Percentiles rank a stretch among this genome's conserved stretches.
Evolutionary conservation across 2,329 filamentous ascomycete genomes (phyloP).

Genomic region (Penicillium rolfsii): DNA sequence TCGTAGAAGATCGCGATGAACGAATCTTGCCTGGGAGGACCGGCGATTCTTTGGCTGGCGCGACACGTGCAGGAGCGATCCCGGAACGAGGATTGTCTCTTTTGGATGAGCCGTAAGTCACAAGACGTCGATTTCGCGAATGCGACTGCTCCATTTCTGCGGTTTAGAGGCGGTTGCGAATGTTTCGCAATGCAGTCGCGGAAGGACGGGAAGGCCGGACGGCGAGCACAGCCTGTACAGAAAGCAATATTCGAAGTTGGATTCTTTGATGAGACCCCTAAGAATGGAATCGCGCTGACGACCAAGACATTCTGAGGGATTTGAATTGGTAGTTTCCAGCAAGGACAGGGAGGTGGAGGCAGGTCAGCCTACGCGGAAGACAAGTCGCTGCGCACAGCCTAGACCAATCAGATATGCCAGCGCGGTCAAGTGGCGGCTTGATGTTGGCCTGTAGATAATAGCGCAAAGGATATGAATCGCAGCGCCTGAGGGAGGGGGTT

Average conservation of each 20-base stretch:
- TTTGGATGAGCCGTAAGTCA: constrained; percentile 44
- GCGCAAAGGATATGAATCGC: background rate
- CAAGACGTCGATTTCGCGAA: constrained; percentile 34
- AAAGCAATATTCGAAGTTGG: background rate
- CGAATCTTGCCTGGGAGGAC: constrained; percentile 1
- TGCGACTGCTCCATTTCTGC: constrained; percentile 25
- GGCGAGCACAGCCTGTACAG: background rate
- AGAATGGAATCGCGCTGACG: background rate
- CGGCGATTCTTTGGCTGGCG: constrained; percentile 1
- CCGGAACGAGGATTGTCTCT: constrained; percentile 16
- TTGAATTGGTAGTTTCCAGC: background rate
- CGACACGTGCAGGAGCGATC: background rate
- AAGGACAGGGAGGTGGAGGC: background rate
- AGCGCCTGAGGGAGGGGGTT: background rate
- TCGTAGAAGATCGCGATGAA: background rate
- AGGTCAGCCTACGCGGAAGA: background rate
- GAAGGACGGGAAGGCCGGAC: background rate
- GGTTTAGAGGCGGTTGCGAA: constrained; percentile 3
- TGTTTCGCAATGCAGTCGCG: constrained; percentile 10
- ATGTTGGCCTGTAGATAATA: background rate
- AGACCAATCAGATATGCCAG: background rate
- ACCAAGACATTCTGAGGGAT: background rate
- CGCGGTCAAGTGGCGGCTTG: background rate
- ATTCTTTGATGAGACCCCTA: background rate
- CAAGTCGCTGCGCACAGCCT: background rate